Evolutionary conservation across 139 green algal genomes (phyloP), one percentile per base, ranked within the genome.

Genomic region (Coelastrella sp.): DNA sequence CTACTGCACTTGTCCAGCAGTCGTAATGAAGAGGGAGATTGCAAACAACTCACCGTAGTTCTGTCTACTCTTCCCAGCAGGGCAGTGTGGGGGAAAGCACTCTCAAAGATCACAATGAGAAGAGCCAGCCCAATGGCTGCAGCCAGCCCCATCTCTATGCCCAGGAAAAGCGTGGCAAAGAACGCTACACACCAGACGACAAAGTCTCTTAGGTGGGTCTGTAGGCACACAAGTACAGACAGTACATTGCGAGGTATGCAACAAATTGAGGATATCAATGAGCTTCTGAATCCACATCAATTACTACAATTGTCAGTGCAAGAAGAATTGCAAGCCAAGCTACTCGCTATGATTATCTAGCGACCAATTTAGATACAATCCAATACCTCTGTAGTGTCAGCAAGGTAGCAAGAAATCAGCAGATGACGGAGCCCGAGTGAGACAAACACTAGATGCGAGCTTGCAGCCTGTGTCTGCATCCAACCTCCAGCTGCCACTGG

Each of bases 51-150:
- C 27, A 93, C 85, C 21, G 53, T 72, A 48, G 91, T 95, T 25
- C 81, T 66, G 11, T 94, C 92, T 32, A 98, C 84, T 19, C 89
- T 87, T 27, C 95, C 95, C 27, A 98, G 90, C 45, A 95, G 67
- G 2, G 94, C 92, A 2, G 92, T 98, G 88, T 98, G 95, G 0
- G 95, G 95, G 86, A 96, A 96, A 32, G 91, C 94, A 9, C 78
- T 89, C 87, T 96, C 79, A 79, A 89, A 90, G 38, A 93, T 85
- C 27, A 90, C 89, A 17, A 95, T 86, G 15, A 93, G 62, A 30
- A 97, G 68, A 5, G 92, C 91, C 53, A 94, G 87, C 23, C 89
- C 90, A 37, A 98, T 94, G 41, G 92, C 79, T 40, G 96, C 94
- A 60, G 75, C 90, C 45, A 98, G 87, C 3, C 95, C 95, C 21